Base-by-base conservation (phyloP, 805 yeast genomes). In the Ogataea henricii region DNA sequence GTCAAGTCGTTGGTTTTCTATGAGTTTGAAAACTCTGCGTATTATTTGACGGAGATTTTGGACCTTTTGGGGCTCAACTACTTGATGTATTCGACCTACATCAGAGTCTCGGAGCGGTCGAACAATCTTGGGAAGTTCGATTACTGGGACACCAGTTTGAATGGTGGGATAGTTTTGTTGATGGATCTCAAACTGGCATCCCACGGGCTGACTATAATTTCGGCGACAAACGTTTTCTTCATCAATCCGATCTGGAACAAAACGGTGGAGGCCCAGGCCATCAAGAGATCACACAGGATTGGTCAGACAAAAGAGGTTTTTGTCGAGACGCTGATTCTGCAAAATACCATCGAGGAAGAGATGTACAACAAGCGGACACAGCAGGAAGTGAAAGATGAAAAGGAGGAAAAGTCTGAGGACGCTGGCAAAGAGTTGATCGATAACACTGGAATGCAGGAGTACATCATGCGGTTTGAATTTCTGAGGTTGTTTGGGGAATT, bases 211-310 rank as follows among this genome's bases (percentile, higher is more conserved):
- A 83, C 87, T 0, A 82, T 85, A 6, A 77, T 81, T 16, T 73
- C 83, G 0, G 90, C 90, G 3, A 82, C 89, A 0, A 70, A 81
- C 45, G 87, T 85, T 1, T 85, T 82, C 57, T 83, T 85, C 59
- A 69, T 84, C n/a, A 82, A 77, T 54, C 89, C 89, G 1, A 83
- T 85, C 1, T 85, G 89, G 90, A 79, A 75, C 52, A 72, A 81
- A 47, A 76, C 86, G 0, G 70, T 80, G 16, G 90, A 85, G 59
- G 89, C 89, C 0, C 90, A 85, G 57, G 89, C 89, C 0, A 82
- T 85, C 40, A 83, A 85, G 54, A 76, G 91, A 68, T 85, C 89
- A 0, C 91, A 85, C 64, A 74, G 90, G 64, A 85, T 85, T 60
- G 90, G 91, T 0, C 90, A 85, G 54, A 68, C 71, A 0, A 66